phyloP scores from a whole-genome alignment of 169 alveolate genomes.

The Theileria orientalis region DNA sequence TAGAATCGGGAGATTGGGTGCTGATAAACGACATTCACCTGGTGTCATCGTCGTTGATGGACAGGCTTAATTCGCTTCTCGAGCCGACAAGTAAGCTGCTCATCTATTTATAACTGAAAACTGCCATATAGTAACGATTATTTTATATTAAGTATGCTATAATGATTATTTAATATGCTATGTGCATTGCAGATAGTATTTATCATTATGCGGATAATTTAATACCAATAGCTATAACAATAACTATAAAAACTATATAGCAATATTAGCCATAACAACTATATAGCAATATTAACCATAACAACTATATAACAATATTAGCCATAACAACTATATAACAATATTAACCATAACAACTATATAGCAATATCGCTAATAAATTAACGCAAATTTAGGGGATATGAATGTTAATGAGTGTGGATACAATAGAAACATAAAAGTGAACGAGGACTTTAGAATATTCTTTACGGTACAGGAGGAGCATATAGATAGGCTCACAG shows the following conservation, averaged over 20 bases:
- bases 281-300: too few species aligned
- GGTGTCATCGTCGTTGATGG: slow-evolving; percentile 90
- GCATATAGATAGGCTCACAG: slow-evolving; percentile 73
- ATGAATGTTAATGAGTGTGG: slow-evolving; percentile 66
- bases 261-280: too few species aligned
- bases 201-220: slow-evolving; percentile 57
- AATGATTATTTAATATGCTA: too few species aligned
- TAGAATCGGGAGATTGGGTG: slow-evolving; percentile 90
- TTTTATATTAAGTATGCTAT: too few species aligned
- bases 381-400: slow-evolving; percentile 1
- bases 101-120: too few species aligned
- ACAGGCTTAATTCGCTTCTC: slow-evolving; percentile 89
- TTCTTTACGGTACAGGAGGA: slow-evolving; percentile 78
- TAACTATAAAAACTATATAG: too few species aligned
- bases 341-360: too few species aligned
- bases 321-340: too few species aligned
- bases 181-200: slow-evolving; percentile 60
- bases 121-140: too few species aligned
- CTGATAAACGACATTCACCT: slow-evolving; percentile 86
- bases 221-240: too few species aligned
- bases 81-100: slow-evolving; percentile 82
- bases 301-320: too few species aligned
- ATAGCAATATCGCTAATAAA: too few species aligned
- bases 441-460: slow-evolving; percentile 88
- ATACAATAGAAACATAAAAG: slow-evolving; percentile 77